Conservation (phyloP, 2,329 filamentous ascomycete species). For the Claviceps humidiphila region DNA sequence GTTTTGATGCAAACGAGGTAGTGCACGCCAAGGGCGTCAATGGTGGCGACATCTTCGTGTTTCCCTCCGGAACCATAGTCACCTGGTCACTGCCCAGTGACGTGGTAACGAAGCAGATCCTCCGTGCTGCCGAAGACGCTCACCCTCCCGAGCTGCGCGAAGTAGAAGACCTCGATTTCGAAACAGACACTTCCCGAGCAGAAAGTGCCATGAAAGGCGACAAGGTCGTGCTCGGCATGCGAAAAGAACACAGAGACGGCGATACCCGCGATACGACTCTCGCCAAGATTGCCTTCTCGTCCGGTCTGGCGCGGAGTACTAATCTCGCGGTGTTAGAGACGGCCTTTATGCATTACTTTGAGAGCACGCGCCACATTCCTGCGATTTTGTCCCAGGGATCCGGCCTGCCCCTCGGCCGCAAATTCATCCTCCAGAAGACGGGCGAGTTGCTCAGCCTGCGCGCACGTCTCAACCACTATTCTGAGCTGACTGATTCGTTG, state of each 20-base stretch:
- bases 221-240: constrained; percentile 77
- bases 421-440: constrained; percentile 83
- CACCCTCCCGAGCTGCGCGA: constrained; percentile 59
- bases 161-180: constrained; percentile 80
- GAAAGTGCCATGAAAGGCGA: constrained; percentile 73
- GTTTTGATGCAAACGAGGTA: constrained; percentile 48
- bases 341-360: constrained; percentile 70
- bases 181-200: constrained; percentile 59
- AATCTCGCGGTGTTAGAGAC: constrained; percentile 88
- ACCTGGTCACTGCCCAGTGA: constrained; percentile 77
- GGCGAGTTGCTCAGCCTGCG: constrained; percentile 81
- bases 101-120: constrained; percentile 59
- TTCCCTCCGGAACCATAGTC: constrained; percentile 86
- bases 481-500: constrained; percentile 85
- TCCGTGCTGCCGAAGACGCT: constrained; percentile 62
- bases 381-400: constrained; percentile 56
- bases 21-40: constrained; percentile 48
- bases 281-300: constrained; percentile 93
- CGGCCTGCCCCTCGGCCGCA: constrained; percentile 35
- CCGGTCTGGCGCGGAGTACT: constrained; percentile 79
- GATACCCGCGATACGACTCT: constrained; percentile 49
- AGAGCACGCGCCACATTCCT: constrained; percentile 73
- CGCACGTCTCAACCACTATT: constrained; percentile 91
- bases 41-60: constrained; percentile 84
- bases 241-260: constrained; percentile 32